Evolutionary conservation across 768 basidiomycete genomes (phyloP), one percentile per base, ranked within the genome.

Genomic region (Pulveroboletus sp.): DNA sequence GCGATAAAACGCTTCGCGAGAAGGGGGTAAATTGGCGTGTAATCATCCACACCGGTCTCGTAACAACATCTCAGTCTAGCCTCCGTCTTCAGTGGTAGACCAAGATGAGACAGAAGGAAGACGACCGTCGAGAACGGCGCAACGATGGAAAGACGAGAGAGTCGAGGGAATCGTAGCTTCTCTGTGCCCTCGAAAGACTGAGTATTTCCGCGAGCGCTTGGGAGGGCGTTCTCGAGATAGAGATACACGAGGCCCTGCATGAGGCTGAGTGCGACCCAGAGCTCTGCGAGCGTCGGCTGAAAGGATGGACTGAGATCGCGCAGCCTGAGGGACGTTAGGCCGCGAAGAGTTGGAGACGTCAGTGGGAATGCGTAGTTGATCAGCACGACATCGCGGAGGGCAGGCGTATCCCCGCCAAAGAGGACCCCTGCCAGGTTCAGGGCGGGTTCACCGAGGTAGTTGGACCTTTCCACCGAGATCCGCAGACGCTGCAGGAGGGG

Each of bases 291-390:
- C 7, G 67, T 59, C 1, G 72, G 71, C 24, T 65, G 67, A 20
- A 60, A 53, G 9, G 56, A 38, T 3, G 27, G 14, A 20, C 63
- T 49, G 7, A 70, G 55, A 49, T 68, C 48, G 34, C 67, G 56
- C 10, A 77, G 54, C 36, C 64, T 68, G 24, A 78, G 63, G 43
- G 65, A 60, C n/a, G 66, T 69, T 10, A 78, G 66, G 43, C 63
- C 63, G 35, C 47, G 47, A 22, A 77, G 57, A 13, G 73, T 50
- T 1, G 65, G 53, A 1, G 70, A 73, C 17, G 67, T 58, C 71
- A 73, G 72, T 6, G 64, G 55, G 42, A 75, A 54, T 32, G 63
- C 60, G 47, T 71, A 70, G 22, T 64, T 57, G 13, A 47, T 59
- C 1, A 79, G 54, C 48, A 72, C 66, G 16, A 78, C 53, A 20